These are phyloP conservation scores for Knufia petricola DNA, from an alignment of 2,329 filamentous ascomycete species.

Conservation along the genomic window DNA sequence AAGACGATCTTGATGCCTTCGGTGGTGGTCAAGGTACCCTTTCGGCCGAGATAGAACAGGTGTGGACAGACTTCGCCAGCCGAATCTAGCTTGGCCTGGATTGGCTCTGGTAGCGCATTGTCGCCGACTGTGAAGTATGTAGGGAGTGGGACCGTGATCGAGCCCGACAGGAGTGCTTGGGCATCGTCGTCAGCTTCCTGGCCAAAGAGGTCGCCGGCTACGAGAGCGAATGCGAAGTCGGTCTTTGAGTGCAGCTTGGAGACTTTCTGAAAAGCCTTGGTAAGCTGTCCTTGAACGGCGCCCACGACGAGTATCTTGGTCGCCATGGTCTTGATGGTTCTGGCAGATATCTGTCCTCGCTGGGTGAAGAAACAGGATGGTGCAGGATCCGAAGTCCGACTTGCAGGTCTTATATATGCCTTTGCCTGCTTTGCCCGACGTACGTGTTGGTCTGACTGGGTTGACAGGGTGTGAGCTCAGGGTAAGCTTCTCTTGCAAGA, in stretches of 20 bases:
- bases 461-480: too few species aligned
- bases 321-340: too few species aligned
- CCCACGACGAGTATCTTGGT: slow-evolving; percentile 57
- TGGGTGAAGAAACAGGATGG: neutral
- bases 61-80: slow-evolving; percentile 74
- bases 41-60: slow-evolving; percentile 78
- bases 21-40: slow-evolving; percentile 76
- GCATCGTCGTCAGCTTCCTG: slow-evolving; percentile 42
- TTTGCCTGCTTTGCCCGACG: too few species aligned
- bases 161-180: slow-evolving; percentile 58
- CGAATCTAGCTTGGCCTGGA: slow-evolving; percentile 64
- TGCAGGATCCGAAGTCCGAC: neutral
- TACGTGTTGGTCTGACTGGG: too few species aligned
- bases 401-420: neutral
- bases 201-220: slow-evolving; percentile 74
- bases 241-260: slow-evolving; percentile 76
- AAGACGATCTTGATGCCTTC: slow-evolving; percentile 83
- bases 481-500: too few species aligned
- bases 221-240: slow-evolving; percentile 72
- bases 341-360: too few species aligned
- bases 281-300: slow-evolving; percentile 68
- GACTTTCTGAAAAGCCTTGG: slow-evolving; percentile 69
- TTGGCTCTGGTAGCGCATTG: slow-evolving; percentile 56
- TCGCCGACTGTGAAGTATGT: slow-evolving; percentile 85
- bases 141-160: slow-evolving; percentile 64